Evolutionary conservation across 495 filamentous ascomycete species (phyloP), one percentile per base, ranked within the genome.

Genomic region (Aspergillus coremiiformis): DNA sequence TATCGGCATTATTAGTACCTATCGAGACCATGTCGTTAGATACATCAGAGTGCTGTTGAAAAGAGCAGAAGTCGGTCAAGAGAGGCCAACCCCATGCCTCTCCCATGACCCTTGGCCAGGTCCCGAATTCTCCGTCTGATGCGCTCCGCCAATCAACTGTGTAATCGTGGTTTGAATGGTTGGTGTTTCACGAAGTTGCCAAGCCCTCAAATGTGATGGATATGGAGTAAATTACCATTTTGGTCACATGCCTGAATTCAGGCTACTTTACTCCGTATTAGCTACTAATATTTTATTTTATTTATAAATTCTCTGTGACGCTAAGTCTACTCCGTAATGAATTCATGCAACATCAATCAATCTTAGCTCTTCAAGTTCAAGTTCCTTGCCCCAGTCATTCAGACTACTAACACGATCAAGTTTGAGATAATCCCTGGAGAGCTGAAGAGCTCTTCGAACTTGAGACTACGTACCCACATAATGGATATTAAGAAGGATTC

Each of bases 31-130:
- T 19, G 27, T 26, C 47, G 47, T 39, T 39, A 22, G 47, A 49
- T 49, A 49, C 7, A 49, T 49, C 47, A 49, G 33, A 49, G 33
- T n/a, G n/a, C 8, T 15, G 10, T n/a, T 20, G 17, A 19, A 45
- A 7, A 23, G 43, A 15, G 43, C n/a, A 45, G 43, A 22, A 49
- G 47, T 49, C 47, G 47, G 47, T 49, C 47, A 49, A 27, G 43
- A 27, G 26, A 49, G 32, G 33, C 47, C 47, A 49, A 41, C 47
- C 47, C 45, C 45, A 47, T 47, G 29, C 27, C 24, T 35, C 29
- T 5, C 17, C 45, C 45, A 35, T 15, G 29, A 47, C 27, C 45
- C 24, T 22, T 29, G 24, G 26, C 35, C 45, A 11, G 12, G 32
- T 35, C 27, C 19, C 17, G 21, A 49, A 49, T 49, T 49, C 47